Percentiles rank a stretch among this genome's conserved stretches.
These are phyloP conservation scores for Podila verticillata DNA, from an alignment of 192 early-diverging fungal genomes.

Conservation along the genomic window DNA sequence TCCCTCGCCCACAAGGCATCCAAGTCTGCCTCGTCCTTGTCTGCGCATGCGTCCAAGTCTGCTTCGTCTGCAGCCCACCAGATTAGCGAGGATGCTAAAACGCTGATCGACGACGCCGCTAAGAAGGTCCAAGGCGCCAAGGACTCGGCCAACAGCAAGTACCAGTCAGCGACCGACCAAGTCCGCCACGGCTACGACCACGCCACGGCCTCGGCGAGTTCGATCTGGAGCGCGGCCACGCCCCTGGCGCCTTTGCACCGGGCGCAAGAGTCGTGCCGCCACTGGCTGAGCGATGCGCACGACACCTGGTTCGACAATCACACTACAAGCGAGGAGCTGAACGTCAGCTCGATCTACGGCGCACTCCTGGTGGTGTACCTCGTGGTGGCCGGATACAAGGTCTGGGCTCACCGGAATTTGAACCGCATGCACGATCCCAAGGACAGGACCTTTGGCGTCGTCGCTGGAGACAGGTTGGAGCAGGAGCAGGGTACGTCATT, in stretches of 20 bases:
- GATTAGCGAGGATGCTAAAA: conserved; percentile 31
- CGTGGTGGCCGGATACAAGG: conserved; percentile 17
- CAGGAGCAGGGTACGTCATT: background rate
- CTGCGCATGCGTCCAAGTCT: conserved; percentile 8
- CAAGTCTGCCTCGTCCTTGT: conserved; percentile 22
- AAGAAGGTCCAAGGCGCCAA: background rate
- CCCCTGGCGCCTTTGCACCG: conserved; percentile 1
- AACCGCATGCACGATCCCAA: conserved; percentile 18
- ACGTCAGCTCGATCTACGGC: conserved; percentile 32
- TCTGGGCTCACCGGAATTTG: conserved; percentile 18
- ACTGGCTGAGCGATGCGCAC: conserved; percentile 12
- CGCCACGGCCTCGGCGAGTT: conserved; percentile 27
- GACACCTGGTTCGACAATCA: conserved; percentile 9
- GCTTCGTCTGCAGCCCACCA: conserved; percentile 10
- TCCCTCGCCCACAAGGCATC: conserved; percentile 20
- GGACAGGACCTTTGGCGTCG: conserved; percentile 13
- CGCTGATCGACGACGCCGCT: conserved; percentile 10
- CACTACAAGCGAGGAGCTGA: background rate
- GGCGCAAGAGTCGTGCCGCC: conserved; percentile 19
- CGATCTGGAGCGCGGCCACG: conserved; percentile 29
- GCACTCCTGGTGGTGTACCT: conserved; percentile 23
- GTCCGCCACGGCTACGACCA: conserved; percentile 28
- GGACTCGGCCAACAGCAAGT: conserved; percentile 13
- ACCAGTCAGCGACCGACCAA: conserved; percentile 27
- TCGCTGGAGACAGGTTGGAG: background rate